phyloP scores from a whole-genome alignment of 2,329 filamentous ascomycete genomes.

The Pseudogymnoascus sp. region DNA sequence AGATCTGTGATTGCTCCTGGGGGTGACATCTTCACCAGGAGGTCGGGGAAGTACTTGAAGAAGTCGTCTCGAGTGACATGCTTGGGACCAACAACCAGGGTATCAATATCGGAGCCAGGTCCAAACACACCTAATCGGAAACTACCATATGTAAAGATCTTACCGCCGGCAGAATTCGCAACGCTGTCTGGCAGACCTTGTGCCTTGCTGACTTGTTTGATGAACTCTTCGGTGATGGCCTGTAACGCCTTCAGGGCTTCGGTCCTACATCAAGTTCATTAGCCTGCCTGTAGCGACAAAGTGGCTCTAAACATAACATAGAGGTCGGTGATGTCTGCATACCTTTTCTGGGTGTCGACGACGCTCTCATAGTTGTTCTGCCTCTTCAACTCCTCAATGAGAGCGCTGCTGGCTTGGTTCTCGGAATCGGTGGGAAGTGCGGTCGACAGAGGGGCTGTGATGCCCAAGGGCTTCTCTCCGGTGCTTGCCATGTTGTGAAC shows the following conservation, averaged over 20 bases:
- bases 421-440: conserved; percentile 69
- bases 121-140: conserved; percentile 91
- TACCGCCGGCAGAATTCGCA: conserved; percentile 76
- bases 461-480: conserved; percentile 39
- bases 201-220: conserved; percentile 57
- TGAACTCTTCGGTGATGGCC: conserved; percentile 74
- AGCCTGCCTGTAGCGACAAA: conserved; percentile 12
- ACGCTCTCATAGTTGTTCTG: conserved; percentile 88
- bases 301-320: neutral
- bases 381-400: conserved; percentile 74
- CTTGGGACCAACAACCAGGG: conserved; percentile 82
- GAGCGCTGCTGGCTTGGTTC: conserved; percentile 63
- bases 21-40: conserved; percentile 68
- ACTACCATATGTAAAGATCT: conserved; percentile 93
- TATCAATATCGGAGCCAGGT: conserved; percentile 96
- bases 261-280: conserved; percentile 37
- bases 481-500: conserved; percentile 22
- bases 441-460: conserved; percentile 76
- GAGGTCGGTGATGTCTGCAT: conserved; percentile 18
- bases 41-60: conserved; percentile 76
- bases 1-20: conserved; percentile 76
- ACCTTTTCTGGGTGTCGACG: conserved; percentile 78
- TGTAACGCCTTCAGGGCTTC: conserved; percentile 67
- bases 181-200: conserved; percentile 62
- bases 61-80: conserved; percentile 86